Base-by-base conservation (phyloP, 352 stramenopile species). In the Phytophthora europaea region DNA sequence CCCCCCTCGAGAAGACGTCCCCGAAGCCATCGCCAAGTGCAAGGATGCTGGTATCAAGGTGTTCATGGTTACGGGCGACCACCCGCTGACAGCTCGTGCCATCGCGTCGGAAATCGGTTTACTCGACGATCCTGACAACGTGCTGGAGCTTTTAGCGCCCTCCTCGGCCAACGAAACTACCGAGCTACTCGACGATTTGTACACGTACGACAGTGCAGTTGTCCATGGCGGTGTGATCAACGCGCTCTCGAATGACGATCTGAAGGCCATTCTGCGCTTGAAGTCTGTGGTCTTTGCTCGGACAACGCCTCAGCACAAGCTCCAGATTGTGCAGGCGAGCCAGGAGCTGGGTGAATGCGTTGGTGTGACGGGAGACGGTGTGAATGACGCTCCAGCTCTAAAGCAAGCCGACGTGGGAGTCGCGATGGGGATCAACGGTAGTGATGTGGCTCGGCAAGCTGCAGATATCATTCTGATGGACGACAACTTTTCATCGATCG, bases 401-500 rank as follows among this genome's bases (percentile, higher is more conserved):
- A 90, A 90, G 65, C 75, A 90, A 40, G 97, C 96, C 0, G 94
- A 99, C 73, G 98, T 99, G 56, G 97, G 98, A 74, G 92, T 99
- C 56, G 96, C 98, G 2, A 99, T 99, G 97, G 98, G 97, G 26
- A 92, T 94, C 60, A 97, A 93, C 70, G 97, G 97, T 63, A 98
- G 94, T 36, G 94, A 98, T 58, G 98, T 99, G 2, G 94, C 96
- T 45, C 65, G 65, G 0, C 52, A 98, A 67, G 97, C 96, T 9
- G 94, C 90, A 36, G 97, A 99, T 71, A 98, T 99, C 70, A 94
- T 98, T 50, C 85, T 98, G 51, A 91, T 98, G 81, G 95, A 99
- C 80, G 97, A 99, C 75, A 97, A 98, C 68, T 99, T 99, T 72
- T 93, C 93, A 12, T 98, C 93, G 1, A 99, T 99, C 78, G 96